phyloP scores from a whole-genome alignment of 2,329 filamentous ascomycete genomes.

The Claviceps pazoutovae region DNA sequence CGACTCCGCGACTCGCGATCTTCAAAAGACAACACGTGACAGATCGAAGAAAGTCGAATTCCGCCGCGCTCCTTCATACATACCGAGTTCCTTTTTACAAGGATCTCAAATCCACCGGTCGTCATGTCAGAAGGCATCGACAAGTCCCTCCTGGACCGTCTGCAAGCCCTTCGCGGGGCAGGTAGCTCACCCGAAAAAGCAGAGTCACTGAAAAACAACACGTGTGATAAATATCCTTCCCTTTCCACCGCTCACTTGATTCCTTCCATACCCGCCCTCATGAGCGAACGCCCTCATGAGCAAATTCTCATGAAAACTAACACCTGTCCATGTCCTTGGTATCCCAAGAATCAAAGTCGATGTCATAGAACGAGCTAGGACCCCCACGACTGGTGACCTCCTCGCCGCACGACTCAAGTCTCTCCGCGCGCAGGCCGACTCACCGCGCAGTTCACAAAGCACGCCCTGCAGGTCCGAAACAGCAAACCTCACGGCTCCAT shows the following conservation, averaged over 20 bases:
- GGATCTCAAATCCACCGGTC: neutral
- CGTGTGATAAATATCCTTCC: neutral
- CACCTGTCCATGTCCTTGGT: neutral
- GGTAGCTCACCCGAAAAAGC: constrained; percentile 17
- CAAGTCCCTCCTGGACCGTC: constrained; percentile 35
- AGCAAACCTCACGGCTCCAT: neutral
- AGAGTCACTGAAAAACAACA: neutral
- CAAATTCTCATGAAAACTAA: constrained; percentile 2
- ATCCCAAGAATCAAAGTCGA: constrained; percentile 17
- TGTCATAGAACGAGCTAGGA: constrained; percentile 27
- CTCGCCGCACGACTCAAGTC: constrained; percentile 37
- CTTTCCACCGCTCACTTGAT: neutral
- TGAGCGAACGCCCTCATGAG: constrained; percentile 9
- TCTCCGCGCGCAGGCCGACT: constrained; percentile 28
- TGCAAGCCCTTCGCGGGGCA: constrained; percentile 34
- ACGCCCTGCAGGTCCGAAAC: neutral
- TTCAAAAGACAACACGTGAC: neutral
- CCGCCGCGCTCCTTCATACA: too few species aligned
- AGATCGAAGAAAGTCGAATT: too few species aligned
- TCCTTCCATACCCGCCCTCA: neutral
- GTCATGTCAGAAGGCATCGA: constrained; percentile 26
- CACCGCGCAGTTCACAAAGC: constrained; percentile 3
- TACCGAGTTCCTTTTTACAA: neutral
- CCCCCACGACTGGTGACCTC: constrained; percentile 34
- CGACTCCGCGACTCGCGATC: neutral